Evolutionary conservation across 1,284 basidiomycete species (phyloP).

Genomic region (Ceratobasidium sp.): DNA sequence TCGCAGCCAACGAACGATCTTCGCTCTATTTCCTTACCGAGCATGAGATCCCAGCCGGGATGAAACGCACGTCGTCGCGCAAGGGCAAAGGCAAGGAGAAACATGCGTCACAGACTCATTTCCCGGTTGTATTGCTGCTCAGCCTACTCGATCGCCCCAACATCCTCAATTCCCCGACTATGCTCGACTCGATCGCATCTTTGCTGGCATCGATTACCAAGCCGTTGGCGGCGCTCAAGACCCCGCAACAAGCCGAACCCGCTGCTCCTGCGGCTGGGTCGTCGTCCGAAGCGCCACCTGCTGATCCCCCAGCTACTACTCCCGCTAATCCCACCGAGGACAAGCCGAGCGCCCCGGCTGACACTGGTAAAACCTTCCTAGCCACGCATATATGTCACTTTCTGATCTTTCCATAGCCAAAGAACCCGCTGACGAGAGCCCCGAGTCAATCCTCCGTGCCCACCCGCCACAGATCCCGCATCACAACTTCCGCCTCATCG

Average conservation of each 20-base stretch:
- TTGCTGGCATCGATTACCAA: slow-evolving; percentile 88
- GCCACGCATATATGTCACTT: slow-evolving; percentile 16
- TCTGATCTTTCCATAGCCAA: slow-evolving; percentile 43
- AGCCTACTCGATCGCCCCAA: slow-evolving; percentile 86
- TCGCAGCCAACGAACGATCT: slow-evolving; percentile 81
- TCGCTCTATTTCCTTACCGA: slow-evolving; percentile 94
- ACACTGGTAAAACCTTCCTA: slow-evolving; percentile 10
- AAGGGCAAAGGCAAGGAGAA: slow-evolving; percentile 96
- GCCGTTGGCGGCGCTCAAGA: slow-evolving; percentile 73
- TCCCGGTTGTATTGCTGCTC: slow-evolving; percentile 88
- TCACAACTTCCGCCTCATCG: slow-evolving; percentile 82
- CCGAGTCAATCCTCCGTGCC: slow-evolving; percentile 51
- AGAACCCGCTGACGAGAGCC: slow-evolving; percentile 34
- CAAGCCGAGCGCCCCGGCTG: slow-evolving; percentile 2
- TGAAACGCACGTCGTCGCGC: slow-evolving; percentile 73
- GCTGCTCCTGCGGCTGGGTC: slow-evolving; percentile 16
- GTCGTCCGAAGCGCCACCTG: slow-evolving; percentile 20
- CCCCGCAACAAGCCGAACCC: slow-evolving; percentile 51
- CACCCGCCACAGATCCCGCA: slow-evolving; percentile 86
- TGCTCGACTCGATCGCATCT: slow-evolving; percentile 90
- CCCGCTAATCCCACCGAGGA: slow-evolving; percentile 25
- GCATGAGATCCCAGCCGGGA: slow-evolving; percentile 83
- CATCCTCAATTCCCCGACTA: slow-evolving; percentile 84
- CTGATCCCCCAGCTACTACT: slow-evolving; percentile 23
- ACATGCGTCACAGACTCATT: slow-evolving; percentile 80